These are phyloP conservation scores for Tolypocladium cylindrosporum DNA, from an alignment of 2,329 filamentous ascomycete genomes.

Conservation along the genomic window DNA sequence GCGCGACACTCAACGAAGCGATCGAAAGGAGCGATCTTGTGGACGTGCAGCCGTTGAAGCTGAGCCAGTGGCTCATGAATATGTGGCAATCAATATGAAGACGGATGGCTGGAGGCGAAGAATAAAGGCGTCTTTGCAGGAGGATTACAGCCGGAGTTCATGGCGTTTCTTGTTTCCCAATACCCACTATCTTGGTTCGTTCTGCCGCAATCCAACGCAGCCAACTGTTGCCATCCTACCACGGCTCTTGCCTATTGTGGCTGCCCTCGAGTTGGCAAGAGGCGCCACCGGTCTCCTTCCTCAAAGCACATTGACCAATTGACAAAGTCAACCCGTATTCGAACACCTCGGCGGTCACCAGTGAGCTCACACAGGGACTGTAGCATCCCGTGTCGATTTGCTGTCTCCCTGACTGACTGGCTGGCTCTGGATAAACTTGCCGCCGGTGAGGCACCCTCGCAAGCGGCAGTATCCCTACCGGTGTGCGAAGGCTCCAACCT, in stretches of 20 bases:
- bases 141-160: background rate
- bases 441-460: background rate
- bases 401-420: background rate
- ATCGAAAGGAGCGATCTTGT: conserved; percentile 25
- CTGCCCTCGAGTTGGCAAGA: background rate
- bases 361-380: background rate
- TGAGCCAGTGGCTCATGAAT: conserved; percentile 42
- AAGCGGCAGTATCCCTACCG: background rate
- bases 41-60: conserved; percentile 36
- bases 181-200: background rate
- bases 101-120: background rate
- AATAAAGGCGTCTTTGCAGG: background rate
- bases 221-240: background rate
- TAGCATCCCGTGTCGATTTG: background rate
- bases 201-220: background rate
- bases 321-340: background rate
- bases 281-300: background rate
- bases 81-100: conserved; percentile 8
- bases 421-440: background rate
- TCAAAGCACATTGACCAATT: background rate
- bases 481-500: no score
- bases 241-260: background rate
- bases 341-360: background rate
- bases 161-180: background rate
- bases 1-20: conserved; percentile 48